Evolutionary conservation across 345 rosid species (phyloP), one percentile per base, ranked within the genome.

Genomic region (Acer yangbiense): DNA sequence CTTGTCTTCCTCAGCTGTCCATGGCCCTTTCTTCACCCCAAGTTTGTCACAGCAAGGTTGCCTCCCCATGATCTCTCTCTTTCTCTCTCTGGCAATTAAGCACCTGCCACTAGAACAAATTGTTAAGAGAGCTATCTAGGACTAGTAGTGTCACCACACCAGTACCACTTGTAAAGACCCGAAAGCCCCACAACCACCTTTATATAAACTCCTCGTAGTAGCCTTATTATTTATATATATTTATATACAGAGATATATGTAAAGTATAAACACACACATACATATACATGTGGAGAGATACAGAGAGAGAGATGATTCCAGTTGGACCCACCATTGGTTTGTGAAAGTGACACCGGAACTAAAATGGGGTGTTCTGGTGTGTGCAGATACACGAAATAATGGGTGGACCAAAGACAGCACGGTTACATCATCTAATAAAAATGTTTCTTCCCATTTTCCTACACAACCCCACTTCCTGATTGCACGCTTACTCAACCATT

Each of bases 1-100:
- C 91, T 86, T 88, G 83, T 92, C 97, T 72, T 92, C 97, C 76
- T 92, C 97, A n/a, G 91, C 89, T 1, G 97, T 90, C 97, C 97
- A 92, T 20, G 94, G 91, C 67, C 97, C 94, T 77, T 89, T 90
- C 85, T 92, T 92, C 82, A 92, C 90, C 18, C 97, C 97, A 65
- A 86, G 86, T 80, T 90, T 92, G 81, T 92, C 97, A 77, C 97
- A 92, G 41, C 94, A 92, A 25, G 97, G 97, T 64, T 90, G 90
- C 81, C 96, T 85, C 7, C 92, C 94, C 94, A 88, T 32, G 39
- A 32, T 89, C 72, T 21, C 66, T 32, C 46, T 43, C 46, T 46
- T 3, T 89, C 73, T 21, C 66, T 4, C 46, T 43, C 46, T 48
- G 35, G 48, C 77, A 48, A 32, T 69, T 20, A 54, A 43, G 23